Percentiles rank a stretch among this genome's conserved stretches.
Conservation (phyloP, 2,329 filamentous ascomycete species). For the Neofusicoccum kwambonambiense region DNA sequence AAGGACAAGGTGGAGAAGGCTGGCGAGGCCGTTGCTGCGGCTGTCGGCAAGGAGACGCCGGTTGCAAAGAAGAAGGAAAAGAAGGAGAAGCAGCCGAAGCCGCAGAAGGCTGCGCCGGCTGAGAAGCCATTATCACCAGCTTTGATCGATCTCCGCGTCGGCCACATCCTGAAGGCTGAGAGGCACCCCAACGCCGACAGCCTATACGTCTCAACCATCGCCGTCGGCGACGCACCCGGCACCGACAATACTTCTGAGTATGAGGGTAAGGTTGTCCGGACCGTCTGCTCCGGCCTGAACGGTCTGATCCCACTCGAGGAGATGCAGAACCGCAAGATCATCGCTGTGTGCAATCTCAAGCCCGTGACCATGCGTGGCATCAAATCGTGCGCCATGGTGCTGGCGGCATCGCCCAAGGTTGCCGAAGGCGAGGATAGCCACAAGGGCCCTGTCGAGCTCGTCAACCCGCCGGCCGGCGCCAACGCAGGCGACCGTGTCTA, state of each 20-base stretch:
- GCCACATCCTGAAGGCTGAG: conserved; percentile 93
- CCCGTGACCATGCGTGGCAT: conserved; percentile 97
- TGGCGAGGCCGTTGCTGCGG: conserved; percentile 50
- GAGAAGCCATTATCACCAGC: conserved; percentile 77
- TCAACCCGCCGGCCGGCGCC: conserved; percentile 74
- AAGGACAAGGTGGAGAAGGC: conserved; percentile 57
- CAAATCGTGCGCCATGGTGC: conserved; percentile 82
- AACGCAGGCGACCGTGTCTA: conserved; percentile 83
- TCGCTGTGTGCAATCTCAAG: conserved; percentile 97
- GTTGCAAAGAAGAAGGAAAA: conserved; percentile 72
- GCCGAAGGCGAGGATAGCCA: conserved; percentile 80
- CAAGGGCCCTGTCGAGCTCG: conserved; percentile 90
- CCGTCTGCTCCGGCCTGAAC: conserved; percentile 95
- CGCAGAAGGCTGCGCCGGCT: conserved; percentile 59
- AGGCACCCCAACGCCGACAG: conserved; percentile 97
- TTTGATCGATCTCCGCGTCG: conserved; percentile 92
- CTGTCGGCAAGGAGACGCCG: conserved; percentile 29
- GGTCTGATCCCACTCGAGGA: conserved; percentile 88
- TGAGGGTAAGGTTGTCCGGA: conserved; percentile 88
- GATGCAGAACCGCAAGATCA: conserved; percentile 94
- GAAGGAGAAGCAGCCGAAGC: conserved; percentile 83
- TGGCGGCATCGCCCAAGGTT: conserved; percentile 83
- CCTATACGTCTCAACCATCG: conserved; percentile 91
- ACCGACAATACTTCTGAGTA: conserved; percentile 87
- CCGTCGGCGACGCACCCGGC: conserved; percentile 82